Evolutionary conservation across 257 asterid genomes (phyloP).

Genomic region (Solanum piurae): DNA sequence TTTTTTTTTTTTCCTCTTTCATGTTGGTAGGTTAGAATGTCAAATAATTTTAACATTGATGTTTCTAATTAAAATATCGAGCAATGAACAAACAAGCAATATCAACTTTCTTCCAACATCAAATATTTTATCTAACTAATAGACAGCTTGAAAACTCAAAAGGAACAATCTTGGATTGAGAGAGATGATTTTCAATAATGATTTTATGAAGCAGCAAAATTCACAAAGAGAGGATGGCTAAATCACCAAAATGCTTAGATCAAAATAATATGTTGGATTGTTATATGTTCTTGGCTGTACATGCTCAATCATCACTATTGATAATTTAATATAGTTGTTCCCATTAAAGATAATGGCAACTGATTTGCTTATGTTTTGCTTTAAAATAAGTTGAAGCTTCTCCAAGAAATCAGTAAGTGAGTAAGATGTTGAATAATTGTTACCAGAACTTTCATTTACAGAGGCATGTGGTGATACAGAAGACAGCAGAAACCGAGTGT

Average conservation of each 20-base stretch:
- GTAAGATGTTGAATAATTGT: neutral
- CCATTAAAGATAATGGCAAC: neutral
- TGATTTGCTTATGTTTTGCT: neutral
- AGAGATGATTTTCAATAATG: neutral
- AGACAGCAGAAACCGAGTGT: slow-evolving; percentile 69
- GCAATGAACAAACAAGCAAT: neutral
- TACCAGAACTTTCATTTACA: slow-evolving; percentile 38
- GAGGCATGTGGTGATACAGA: slow-evolving; percentile 74
- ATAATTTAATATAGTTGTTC: neutral
- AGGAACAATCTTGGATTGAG: neutral
- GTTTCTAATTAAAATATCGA: neutral
- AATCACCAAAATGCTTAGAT: neutral
- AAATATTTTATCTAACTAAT: neutral
- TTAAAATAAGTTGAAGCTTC: neutral
- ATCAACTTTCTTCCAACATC: neutral
- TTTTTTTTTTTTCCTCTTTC: neutral
- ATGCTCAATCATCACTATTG: neutral
- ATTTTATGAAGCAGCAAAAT: neutral
- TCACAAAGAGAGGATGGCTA: neutral
- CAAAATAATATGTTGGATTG: neutral
- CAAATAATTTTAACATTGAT: neutral
- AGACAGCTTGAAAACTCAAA: neutral
- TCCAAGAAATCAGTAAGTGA: neutral
- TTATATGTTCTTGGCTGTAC: neutral
- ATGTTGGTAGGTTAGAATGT: neutral